Percentiles rank a stretch among this genome's conserved stretches.
These are phyloP conservation scores for Polytolypa hystricis DNA, from an alignment of 2,329 filamentous ascomycete species.

Conservation along the genomic window DNA sequence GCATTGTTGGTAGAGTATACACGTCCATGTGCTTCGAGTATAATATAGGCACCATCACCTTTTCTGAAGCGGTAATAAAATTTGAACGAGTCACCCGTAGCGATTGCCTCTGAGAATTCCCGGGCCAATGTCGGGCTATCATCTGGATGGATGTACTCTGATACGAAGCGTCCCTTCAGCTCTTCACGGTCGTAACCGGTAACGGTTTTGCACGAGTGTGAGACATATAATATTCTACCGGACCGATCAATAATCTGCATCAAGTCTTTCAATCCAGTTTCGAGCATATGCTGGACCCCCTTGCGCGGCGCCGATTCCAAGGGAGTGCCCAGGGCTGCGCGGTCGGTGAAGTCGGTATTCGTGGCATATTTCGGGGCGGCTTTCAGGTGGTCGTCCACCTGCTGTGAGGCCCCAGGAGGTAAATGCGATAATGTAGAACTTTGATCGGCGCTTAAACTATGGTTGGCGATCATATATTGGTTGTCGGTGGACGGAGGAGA, in stretches of 20 bases:
- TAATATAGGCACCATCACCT: conserved; percentile 60
- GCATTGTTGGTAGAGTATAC: conserved; percentile 69
- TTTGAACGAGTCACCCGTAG: conserved; percentile 64
- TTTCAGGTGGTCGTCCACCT: neutral
- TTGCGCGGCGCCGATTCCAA: conserved; percentile 55
- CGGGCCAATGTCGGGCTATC: conserved; percentile 72
- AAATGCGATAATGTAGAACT: neutral
- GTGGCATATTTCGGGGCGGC: too few relatives aligned
- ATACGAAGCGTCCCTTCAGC: conserved; percentile 63
- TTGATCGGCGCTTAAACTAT: neutral
- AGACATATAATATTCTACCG: conserved; percentile 75
- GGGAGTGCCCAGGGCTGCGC: conserved; percentile 40
- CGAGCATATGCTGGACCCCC: conserved; percentile 77
- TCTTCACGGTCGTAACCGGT: conserved; percentile 65
- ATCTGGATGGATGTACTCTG: conserved; percentile 75
- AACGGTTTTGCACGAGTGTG: conserved; percentile 61
- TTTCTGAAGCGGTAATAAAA: conserved; percentile 79
- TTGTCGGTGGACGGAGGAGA: neutral
- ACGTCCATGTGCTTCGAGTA: conserved; percentile 89
- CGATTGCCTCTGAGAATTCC: conserved; percentile 82
- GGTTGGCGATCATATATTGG: neutral
- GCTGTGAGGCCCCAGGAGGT: neutral
- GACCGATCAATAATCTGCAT: conserved; percentile 77
- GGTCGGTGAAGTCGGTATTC: neutral
- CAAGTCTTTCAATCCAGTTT: conserved; percentile 79